Evolutionary conservation across 2,329 filamentous ascomycete species (phyloP), one percentile per base, ranked within the genome.

Genomic region (Talaromyces piceae): DNA sequence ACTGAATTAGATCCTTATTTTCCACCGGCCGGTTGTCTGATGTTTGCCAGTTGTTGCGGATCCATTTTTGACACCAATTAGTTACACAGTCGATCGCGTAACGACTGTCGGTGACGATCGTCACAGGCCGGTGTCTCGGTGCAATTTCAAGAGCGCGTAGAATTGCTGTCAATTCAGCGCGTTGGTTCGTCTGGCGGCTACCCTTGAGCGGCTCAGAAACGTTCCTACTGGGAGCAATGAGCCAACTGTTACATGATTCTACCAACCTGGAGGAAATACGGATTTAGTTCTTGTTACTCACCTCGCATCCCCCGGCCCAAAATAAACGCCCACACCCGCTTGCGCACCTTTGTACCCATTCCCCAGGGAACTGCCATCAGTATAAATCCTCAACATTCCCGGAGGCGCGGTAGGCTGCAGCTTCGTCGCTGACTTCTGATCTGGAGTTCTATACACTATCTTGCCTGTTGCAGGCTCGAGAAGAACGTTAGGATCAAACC

Each of bases 21-120:
- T 91, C 86, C 6, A 97, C 91, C 0, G 79, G 70, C 53, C 84
- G 85, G 8, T 82, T 81, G 0, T 76, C 72, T 3, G 81, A 72
- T n/a, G 83, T 95, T 63, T 78, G 79, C 91, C 91, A 98, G 5
- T 78, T 78, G 59, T 91, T 85, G 51, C 70, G 77, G 56, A 81
- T 75, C 93, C 93, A 97, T 51, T 79, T 83, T 20, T 71, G 68
- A 62, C 83, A 90, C 91, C 93, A 98, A 41, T 83, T 78, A 1
- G 85, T 95, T 23, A 90, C 82, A 63, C 91, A 97, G 58, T 91
- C 85, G 68, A 96, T 95, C 1, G 88, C 80, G 71, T 97, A 97
- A 62, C 84, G 83, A 68, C 87, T 93, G 70, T 98, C 93, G n/a
- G 84, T 90, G 64, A 84, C 79, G 58, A 98, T 94, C 51, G 83